Conservation (phyloP, 2,329 filamentous ascomycete species). For the Cylindrodendrum hubeiense region DNA sequence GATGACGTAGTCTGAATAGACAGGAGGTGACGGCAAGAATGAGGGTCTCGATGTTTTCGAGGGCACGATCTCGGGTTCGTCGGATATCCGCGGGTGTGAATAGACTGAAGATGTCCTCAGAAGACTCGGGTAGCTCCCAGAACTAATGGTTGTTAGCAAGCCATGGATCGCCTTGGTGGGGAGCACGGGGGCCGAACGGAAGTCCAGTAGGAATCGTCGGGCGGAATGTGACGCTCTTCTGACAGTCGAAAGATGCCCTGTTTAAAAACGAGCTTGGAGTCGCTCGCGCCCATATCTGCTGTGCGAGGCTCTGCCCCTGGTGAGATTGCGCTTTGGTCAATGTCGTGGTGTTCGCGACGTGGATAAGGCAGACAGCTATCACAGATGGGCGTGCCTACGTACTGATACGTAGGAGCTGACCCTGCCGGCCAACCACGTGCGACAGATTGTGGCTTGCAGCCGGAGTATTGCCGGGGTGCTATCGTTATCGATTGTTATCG, state of each 20-base stretch:
- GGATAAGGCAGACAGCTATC: constrained; percentile 16
- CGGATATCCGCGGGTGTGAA: constrained; percentile 92
- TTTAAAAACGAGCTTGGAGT: constrained; percentile 99
- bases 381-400: background rate
- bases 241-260: constrained; percentile 97
- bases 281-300: constrained; percentile 88
- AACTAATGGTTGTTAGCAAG: constrained; percentile 69
- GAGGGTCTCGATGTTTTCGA: constrained; percentile 91
- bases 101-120: constrained; percentile 96
- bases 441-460: background rate
- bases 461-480: constrained; percentile 20
- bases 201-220: constrained; percentile 93
- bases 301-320: constrained; percentile 39
- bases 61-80: constrained; percentile 84
- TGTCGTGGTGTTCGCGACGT: constrained; percentile 35
- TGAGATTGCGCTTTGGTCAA: constrained; percentile 29
- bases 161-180: constrained; percentile 16
- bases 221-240: constrained; percentile 88
- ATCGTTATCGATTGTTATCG: constrained; percentile 27
- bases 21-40: constrained; percentile 86
- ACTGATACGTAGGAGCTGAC: constrained; percentile 7
- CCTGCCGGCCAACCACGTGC: constrained; percentile 32
- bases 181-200: constrained; percentile 71
- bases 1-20: constrained; percentile 84
- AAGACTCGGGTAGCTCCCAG: constrained; percentile 95